Conservation (phyloP, 139 green algal genomes). For the Penium margaritaceum region DNA sequence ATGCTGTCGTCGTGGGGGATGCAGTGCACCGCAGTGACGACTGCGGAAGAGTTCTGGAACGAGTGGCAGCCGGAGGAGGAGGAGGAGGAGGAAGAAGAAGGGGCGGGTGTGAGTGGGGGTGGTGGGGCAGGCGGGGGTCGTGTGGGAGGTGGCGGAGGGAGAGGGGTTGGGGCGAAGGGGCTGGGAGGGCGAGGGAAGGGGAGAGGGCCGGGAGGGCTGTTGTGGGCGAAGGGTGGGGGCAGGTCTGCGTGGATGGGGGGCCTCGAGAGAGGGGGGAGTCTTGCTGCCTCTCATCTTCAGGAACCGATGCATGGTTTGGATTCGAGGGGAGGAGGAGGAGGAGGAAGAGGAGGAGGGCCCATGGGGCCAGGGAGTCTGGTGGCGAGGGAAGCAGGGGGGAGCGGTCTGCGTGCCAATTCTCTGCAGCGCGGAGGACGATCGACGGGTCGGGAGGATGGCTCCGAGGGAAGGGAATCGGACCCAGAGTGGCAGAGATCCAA, state of each 20-base stretch:
- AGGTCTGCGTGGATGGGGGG: too few relatives aligned
- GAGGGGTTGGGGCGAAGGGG: neutral
- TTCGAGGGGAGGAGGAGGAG: neutral
- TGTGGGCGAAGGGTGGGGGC: neutral
- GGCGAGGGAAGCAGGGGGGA: neutral
- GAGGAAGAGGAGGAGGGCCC: neutral
- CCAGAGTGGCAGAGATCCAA: too few relatives aligned
- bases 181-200: neutral
- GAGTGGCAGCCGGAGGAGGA: neutral
- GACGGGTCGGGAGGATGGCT: too few relatives aligned
- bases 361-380: neutral
- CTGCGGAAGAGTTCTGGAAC: conserved; percentile 20
- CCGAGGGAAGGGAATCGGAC: too few relatives aligned
- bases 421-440: too few relatives aligned
- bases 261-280: too few relatives aligned
- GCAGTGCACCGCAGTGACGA: neutral
- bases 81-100: neutral
- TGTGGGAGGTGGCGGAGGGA: neutral
- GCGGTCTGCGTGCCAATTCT: too few relatives aligned
- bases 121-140: neutral
- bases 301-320: too few relatives aligned
- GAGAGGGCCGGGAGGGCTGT: neutral
- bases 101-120: neutral
- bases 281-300: too few relatives aligned
- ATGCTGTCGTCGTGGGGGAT: conserved; percentile 27